Conservation (phyloP, 345 rosid species). For the Dimocarpus longan region DNA sequence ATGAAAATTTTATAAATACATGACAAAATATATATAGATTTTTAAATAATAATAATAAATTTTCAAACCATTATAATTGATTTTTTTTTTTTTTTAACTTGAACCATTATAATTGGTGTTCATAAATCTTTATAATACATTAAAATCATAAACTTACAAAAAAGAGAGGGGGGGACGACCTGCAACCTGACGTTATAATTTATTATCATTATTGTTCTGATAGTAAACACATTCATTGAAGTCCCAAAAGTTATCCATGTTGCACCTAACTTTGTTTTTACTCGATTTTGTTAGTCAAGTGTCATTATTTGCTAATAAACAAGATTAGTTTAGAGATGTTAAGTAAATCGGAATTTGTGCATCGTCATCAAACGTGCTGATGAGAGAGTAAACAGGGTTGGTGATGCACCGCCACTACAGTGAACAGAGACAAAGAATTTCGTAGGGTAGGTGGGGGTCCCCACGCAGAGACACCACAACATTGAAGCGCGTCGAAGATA, state of each 20-base stretch:
- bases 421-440: no score
- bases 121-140: no score
- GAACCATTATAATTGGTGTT: no score
- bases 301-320: background rate
- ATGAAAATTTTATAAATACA: no score
- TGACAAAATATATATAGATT: no score
- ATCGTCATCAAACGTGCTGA: background rate
- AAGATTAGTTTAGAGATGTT: background rate
- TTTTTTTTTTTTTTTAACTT: no score
- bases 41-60: no score
- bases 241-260: background rate
- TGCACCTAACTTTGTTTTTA: background rate
- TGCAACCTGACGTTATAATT: no score
- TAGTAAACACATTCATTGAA: background rate
- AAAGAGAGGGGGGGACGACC: no score
- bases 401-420: conserved; percentile 13
- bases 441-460: conserved; percentile 5
- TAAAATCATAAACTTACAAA: no score
- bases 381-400: background rate
- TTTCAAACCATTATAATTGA: no score
- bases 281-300: background rate
- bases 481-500: conserved; percentile 21
- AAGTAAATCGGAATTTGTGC: background rate
- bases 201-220: no score
- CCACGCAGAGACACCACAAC: background rate